Base-by-base conservation (phyloP, 129 eudicot species). In the Chrysanthemum makinoi region DNA sequence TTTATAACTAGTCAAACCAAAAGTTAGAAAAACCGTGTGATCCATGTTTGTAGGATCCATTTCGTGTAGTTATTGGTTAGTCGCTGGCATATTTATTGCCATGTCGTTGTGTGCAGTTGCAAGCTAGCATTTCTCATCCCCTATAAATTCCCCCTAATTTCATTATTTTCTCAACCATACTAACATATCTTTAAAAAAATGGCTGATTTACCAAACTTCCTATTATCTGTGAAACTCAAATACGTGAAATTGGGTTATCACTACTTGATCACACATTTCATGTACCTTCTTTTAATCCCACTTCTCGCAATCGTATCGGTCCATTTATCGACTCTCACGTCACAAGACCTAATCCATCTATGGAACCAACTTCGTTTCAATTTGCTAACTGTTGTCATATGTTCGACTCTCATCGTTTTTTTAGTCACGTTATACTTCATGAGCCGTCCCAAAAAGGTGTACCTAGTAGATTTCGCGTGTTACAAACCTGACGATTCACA, bases 171-270 rank as follows among this genome's bases (percentile, higher is more conserved):
- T 39, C 44, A 39, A 39, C 44, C 44, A 39, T 39, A 5, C 44
- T 39, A 39, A 39, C 30, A 28, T 28, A 28, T 28, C 30, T 3
- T 2, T 6, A 6, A 35, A 35, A 44, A 68, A 76, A 62, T 71
- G 77, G 72, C 70, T 47, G 74, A 66, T 61, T 44, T 70, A 66
- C 54, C 75, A 47, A 71, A 85, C 83, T 82, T 82, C 69, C 76
- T 79, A 7, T 24, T 76, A 26, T 79, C 80, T 0, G 79, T 85
- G 0, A 82, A 77, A 10, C 83, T 85, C 52, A 85, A 82, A 71
- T 76, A 85, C 74, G 87, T 85, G 0, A 85, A 85, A 74, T 78
- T 85, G 13, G 90, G 90, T 18, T 85, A 85, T 72, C 90, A 85
- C 50, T 80, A 85, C 73, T 48, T 85, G 24, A 76, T 85, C 64